Evolutionary conservation across 2,329 filamentous ascomycete species (phyloP).

Genomic region (Pestalotiopsis sp.): DNA sequence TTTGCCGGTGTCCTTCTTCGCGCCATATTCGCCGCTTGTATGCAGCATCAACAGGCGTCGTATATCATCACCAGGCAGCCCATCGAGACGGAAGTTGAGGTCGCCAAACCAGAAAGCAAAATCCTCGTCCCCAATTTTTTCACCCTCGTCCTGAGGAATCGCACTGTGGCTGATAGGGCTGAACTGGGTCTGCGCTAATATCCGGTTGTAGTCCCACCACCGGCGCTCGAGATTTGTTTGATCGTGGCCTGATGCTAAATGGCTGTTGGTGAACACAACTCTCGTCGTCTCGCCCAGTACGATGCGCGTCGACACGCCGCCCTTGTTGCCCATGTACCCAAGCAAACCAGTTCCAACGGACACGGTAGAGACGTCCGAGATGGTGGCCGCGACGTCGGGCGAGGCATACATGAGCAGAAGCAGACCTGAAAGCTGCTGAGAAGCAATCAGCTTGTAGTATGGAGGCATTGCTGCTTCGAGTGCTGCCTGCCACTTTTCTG

Average conservation of each 20-base stretch:
- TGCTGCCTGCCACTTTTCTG: constrained; percentile 79
- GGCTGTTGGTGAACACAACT: constrained; percentile 87
- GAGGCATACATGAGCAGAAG: constrained; percentile 86
- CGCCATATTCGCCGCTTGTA: constrained; percentile 75
- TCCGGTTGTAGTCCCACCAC: constrained; percentile 87
- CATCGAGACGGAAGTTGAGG: constrained; percentile 90
- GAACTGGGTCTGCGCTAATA: constrained; percentile 76
- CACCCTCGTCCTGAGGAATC: constrained; percentile 65
- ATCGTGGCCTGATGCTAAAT: constrained; percentile 86
- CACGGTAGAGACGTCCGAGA: constrained; percentile 81
- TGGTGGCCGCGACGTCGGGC: constrained; percentile 70
- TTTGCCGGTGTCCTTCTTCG: constrained; percentile 44
- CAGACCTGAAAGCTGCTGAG: constrained; percentile 85
- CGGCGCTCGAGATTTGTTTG: constrained; percentile 77
- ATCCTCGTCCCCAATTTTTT: constrained; percentile 84
- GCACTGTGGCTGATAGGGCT: constrained; percentile 70
- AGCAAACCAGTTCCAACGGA: constrained; percentile 87
- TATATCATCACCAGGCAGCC: constrained; percentile 88
- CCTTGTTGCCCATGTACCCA: constrained; percentile 96
- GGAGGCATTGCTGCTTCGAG: constrained; percentile 73
- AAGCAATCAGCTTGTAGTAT: constrained; percentile 76
- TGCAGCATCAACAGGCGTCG: constrained; percentile 82
- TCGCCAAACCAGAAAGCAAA: constrained; percentile 97
- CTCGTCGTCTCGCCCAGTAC: constrained; percentile 88
- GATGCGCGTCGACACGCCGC: constrained; percentile 79